Evolutionary conservation across 169 alveolate genomes (phyloP).

Genomic region (Plasmodium cynomolgi): DNA sequence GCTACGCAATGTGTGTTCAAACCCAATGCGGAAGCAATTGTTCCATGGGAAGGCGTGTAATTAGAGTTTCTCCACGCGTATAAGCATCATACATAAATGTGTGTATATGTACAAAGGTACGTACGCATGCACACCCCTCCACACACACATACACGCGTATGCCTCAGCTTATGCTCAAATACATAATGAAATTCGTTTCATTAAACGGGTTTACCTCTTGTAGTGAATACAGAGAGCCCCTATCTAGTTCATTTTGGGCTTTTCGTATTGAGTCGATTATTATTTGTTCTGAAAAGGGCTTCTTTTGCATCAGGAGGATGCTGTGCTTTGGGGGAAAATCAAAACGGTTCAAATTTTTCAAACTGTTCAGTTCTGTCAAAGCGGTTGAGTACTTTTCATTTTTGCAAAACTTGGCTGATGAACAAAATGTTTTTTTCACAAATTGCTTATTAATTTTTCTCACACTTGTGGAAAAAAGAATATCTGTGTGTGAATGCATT

Average conservation of each 20-base stretch:
- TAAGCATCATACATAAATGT: background rate
- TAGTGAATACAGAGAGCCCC: constrained; percentile 63
- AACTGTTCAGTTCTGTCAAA: background rate
- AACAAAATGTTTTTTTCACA: background rate
- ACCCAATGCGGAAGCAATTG: background rate
- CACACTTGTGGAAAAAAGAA: background rate
- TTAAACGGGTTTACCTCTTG: constrained; percentile 36
- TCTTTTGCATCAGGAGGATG: constrained; percentile 5
- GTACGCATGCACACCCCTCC: background rate
- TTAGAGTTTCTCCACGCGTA: background rate
- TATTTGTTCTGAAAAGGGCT: constrained; percentile 35
- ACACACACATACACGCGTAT: background rate
- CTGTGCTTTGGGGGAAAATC: background rate
- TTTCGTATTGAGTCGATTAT: constrained; percentile 50
- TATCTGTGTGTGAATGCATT: constrained; percentile 25
- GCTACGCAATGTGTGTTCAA: background rate
- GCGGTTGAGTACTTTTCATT: background rate
- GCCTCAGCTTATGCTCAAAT: background rate
- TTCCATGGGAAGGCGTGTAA: background rate
- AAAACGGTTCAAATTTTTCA: constrained; percentile 2
- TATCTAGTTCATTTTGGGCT: constrained; percentile 62
- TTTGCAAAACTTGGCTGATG: constrained; percentile 39
- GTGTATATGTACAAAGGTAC: background rate
- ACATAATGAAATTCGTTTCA: background rate
- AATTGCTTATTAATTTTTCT: constrained; percentile 11